phyloP scores from a whole-genome alignment of 1,284 basidiomycete species.

The Hemileia vastatrix region DNA sequence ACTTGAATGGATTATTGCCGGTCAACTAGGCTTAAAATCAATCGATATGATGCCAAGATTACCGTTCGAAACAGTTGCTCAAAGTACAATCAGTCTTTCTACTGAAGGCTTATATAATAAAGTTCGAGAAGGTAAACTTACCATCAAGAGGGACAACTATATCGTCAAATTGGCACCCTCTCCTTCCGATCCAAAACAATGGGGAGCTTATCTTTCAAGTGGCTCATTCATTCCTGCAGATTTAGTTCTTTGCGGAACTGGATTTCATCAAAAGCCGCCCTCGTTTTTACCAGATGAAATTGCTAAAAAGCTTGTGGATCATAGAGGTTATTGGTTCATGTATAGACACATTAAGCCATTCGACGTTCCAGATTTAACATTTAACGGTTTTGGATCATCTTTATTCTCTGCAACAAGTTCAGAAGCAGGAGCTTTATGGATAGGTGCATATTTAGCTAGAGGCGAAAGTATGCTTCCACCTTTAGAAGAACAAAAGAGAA shows the following conservation, averaged over 20 bases:
- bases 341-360: conserved; percentile 32
- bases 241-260: conserved; percentile 32
- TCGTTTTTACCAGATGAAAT: conserved; percentile 27
- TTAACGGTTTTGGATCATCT: conserved; percentile 35
- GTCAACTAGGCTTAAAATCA: conserved; percentile 28
- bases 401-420: conserved; percentile 35
- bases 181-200: not conserved
- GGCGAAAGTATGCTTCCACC: conserved; percentile 27
- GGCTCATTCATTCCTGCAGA: conserved; percentile 27
- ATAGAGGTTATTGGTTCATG: conserved; percentile 32
- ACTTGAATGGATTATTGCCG: conserved; percentile 28
- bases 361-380: conserved; percentile 28
- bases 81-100: conserved; percentile 32
- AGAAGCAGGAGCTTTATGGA: conserved; percentile 35
- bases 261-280: conserved; percentile 33
- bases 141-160: conserved; percentile 24
- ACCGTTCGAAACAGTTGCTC: conserved; percentile 33
- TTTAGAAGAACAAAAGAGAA: conserved; percentile 23
- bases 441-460: conserved; percentile 31
- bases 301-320: conserved; percentile 30
- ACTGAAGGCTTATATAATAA: conserved; percentile 35
- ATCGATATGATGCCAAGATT: conserved; percentile 29
- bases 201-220: conserved; percentile 24
- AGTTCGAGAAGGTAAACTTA: conserved; percentile 25
- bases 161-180: conserved; percentile 1